These are phyloP conservation scores for Pisolithus microcarpus DNA, from an alignment of 768 basidiomycete species.

Conservation along the genomic window DNA sequence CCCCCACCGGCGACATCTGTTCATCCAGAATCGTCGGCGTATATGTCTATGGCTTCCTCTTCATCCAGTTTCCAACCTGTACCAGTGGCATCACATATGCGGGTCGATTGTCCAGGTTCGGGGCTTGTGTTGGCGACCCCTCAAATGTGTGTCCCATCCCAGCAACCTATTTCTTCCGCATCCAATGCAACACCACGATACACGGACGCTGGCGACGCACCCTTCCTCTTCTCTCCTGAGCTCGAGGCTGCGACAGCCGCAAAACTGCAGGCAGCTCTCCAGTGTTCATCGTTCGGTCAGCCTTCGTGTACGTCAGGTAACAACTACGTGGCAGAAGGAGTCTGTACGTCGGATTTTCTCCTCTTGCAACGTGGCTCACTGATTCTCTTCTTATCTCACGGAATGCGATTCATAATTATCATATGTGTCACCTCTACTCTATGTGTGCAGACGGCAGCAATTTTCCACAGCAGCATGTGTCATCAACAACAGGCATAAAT, in stretches of 20 bases:
- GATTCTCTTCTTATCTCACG: neutral
- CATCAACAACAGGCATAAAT: neutral
- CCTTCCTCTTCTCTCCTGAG: conserved; percentile 27
- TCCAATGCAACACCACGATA: conserved; percentile 14
- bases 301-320: conserved; percentile 18
- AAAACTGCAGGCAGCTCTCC: conserved; percentile 20
- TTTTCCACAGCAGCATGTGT: conserved; percentile 7
- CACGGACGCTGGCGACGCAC: conserved; percentile 26
- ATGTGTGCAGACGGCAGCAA: conserved; percentile 1
- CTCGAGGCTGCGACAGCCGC: conserved; percentile 24
- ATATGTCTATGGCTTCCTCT: conserved; percentile 6
- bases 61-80: conserved; percentile 7
- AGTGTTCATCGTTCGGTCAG: conserved; percentile 10
- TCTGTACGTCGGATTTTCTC: conserved; percentile 21
- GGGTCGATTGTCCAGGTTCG: conserved; percentile 7
- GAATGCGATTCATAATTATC: neutral
- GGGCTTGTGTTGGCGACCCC: conserved; percentile 7
- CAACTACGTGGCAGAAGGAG: conserved; percentile 18
- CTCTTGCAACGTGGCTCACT: neutral
- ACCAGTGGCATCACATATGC: conserved; percentile 5
- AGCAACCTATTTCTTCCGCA: conserved; percentile 8
- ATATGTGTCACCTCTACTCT: conserved; percentile 1
- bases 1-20: conserved; percentile 17
- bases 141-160: conserved; percentile 9
- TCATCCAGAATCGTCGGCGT: conserved; percentile 17